Base-by-base conservation (phyloP, 768 basidiomycete species). In the Melanogaster broomeanus region DNA sequence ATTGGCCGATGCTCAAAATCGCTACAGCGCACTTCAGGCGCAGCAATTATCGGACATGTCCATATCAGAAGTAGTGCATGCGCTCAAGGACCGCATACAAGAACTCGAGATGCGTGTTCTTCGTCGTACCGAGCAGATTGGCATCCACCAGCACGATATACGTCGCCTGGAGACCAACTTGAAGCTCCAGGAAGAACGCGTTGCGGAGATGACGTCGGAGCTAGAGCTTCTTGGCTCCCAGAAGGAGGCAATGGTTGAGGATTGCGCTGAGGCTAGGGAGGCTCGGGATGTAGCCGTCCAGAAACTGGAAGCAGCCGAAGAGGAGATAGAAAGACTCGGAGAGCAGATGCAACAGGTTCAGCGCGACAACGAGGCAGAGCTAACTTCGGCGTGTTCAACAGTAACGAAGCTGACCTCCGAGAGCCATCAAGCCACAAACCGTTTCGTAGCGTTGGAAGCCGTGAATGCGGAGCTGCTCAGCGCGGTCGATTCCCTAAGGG, bases 161-260 rank as follows among this genome's bases (percentile, higher is more conserved):
- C 78, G 79, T 57, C 80, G 87, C 31, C 71, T 92, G 33, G 90
- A 90, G 67, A 84, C 83, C 49, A 93, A 93, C 57, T 63, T 87
- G 45, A 75, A 77, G 49, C 70, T 92, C 30, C 84, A 88, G 49
- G 90, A 93, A 64, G 90, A 92, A 24, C 77, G 87, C 7, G 67
- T 90, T 34, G 66, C 64, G 3, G 90, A 92, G 71, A 79, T 89
- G 80, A 84, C 78, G 3, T 66, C 63, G 16, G 90, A 93, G 59
- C 65, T 90, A 51, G 89, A 89, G 60, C 78, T 79, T 53, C 72
- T 84, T 51, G 74, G 71, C 19, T 77, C 81, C 5, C 80, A 90
- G 72, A 89, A 86, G 65, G 82, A 82, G 49, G 84, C 87, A 2
- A 89, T 93, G 87, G 81, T 92, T 0, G 89, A 91, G 55, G 90